Evolutionary conservation across 331 rosid species (phyloP).

Genomic region (Rhamnella rubrinervis): DNA sequence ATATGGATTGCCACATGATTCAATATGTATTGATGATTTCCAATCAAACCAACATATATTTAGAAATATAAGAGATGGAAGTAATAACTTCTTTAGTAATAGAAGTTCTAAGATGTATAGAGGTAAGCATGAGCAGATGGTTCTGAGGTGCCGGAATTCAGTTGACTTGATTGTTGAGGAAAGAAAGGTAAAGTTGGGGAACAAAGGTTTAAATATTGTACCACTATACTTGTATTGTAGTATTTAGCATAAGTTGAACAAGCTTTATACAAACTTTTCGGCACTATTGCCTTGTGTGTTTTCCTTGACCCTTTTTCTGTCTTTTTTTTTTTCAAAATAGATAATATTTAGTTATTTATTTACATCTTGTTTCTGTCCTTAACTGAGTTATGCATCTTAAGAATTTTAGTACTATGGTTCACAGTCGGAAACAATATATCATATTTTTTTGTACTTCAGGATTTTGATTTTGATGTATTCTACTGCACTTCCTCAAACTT

Average conservation of each 20-base stretch:
- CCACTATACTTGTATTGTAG: slow-evolving; percentile 37
- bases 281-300: slow-evolving; percentile 25
- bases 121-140: slow-evolving; percentile 39
- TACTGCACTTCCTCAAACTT: too few relatives aligned
- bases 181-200: slow-evolving; percentile 66
- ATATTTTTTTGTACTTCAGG: too few relatives aligned
- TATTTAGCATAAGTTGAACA: slow-evolving; percentile 34
- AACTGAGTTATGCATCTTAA: not conserved
- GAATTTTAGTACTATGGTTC: not conserved
- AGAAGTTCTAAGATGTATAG: slow-evolving; percentile 37
- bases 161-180: slow-evolving; percentile 50
- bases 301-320: not conserved
- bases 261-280: slow-evolving; percentile 22
- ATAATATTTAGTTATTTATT: slow-evolving; percentile 1
- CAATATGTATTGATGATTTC: slow-evolving; percentile 31
- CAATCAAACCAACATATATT: slow-evolving; percentile 31
- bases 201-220: slow-evolving; percentile 38
- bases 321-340: too few relatives aligned
- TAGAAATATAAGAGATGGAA: slow-evolving; percentile 28
- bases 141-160: slow-evolving; percentile 52
- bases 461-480: too few relatives aligned
- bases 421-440: too few relatives aligned
- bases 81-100: slow-evolving; percentile 25
- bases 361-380: not conserved
- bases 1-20: slow-evolving; percentile 31